phyloP scores from a whole-genome alignment of 257 asterid species.

The Solanum infundibuliforme region DNA sequence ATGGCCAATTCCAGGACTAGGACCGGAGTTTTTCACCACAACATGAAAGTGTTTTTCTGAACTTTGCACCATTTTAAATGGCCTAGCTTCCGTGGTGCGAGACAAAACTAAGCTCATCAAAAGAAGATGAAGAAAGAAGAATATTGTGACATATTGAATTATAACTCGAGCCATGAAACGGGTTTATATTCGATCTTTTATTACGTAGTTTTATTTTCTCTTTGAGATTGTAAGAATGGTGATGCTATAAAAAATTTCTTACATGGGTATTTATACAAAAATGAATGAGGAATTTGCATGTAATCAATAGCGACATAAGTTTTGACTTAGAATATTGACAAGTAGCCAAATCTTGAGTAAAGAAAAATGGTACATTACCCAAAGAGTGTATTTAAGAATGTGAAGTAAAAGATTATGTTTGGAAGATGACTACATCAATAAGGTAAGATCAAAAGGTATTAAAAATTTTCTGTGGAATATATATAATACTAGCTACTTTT shows the following conservation, averaged over 20 bases:
- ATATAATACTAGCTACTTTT: not conserved
- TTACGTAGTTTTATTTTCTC: not conserved
- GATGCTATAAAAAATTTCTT: not conserved
- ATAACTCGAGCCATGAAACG: not conserved
- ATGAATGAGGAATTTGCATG: not conserved
- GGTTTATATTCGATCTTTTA: not conserved
- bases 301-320: not conserved
- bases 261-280: not conserved
- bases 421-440: slow-evolving; percentile 14
- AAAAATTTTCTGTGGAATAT: not conserved
- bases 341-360: not conserved
- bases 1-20: slow-evolving; percentile 15
- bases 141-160: not conserved
- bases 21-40: slow-evolving; percentile 9
- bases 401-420: slow-evolving; percentile 6
- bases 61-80: not conserved
- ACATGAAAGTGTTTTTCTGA: not conserved
- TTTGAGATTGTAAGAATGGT: not conserved
- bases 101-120: not conserved
- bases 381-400: slow-evolving; percentile 1
- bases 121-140: not conserved
- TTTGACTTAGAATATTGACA: not conserved
- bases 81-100: not conserved
- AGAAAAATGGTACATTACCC: not conserved
- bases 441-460: not conserved